A percentile compares a stretch with the other conserved stretches of the same genome.
Evolutionary conservation across 495 filamentous ascomycete genomes (phyloP).

Genomic region (Trichoderma reesei): DNA sequence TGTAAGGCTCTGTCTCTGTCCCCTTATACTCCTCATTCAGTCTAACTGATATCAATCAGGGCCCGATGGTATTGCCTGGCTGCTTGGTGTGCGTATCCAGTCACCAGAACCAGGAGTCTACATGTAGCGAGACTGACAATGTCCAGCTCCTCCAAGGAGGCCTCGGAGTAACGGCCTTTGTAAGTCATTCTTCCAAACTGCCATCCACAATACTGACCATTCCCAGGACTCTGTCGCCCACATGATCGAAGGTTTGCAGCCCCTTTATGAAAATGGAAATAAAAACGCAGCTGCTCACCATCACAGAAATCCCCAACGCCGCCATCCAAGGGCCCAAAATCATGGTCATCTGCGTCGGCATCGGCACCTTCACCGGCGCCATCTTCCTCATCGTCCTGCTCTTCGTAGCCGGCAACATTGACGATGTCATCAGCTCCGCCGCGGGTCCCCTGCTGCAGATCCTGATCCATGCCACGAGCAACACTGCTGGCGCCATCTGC

Average conservation of each 20-base stretch:
- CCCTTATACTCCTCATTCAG: not conserved
- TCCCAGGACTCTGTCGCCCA: not conserved
- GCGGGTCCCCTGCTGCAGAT: not conserved
- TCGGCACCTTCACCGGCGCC: slow-evolving; percentile 6
- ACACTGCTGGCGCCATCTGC: not conserved
- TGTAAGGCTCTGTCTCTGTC: slow-evolving; percentile 20
- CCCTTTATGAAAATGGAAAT: too few species aligned
- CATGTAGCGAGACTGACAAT: not conserved
- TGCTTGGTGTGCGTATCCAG: not conserved
- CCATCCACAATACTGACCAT: not conserved
- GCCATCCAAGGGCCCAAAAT: not conserved
- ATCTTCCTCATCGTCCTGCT: slow-evolving; percentile 7
- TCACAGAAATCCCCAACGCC: slow-evolving; percentile 4
- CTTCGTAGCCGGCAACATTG: slow-evolving; percentile 2
- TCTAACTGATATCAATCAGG: not conserved
- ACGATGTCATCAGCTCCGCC: not conserved
- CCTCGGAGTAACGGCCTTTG: not conserved
- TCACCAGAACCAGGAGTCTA: not conserved
- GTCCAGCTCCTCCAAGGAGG: not conserved
- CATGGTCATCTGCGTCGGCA: slow-evolving; percentile 3
- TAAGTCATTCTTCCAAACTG: not conserved
- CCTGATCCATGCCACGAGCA: not conserved
- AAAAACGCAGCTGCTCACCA: not conserved
- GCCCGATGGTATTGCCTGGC: not conserved
- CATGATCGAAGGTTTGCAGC: slow-evolving; percentile 7